These are phyloP conservation scores for Diaporthe citriasiana DNA, from an alignment of 2,329 filamentous ascomycete genomes.

Conservation along the genomic window DNA sequence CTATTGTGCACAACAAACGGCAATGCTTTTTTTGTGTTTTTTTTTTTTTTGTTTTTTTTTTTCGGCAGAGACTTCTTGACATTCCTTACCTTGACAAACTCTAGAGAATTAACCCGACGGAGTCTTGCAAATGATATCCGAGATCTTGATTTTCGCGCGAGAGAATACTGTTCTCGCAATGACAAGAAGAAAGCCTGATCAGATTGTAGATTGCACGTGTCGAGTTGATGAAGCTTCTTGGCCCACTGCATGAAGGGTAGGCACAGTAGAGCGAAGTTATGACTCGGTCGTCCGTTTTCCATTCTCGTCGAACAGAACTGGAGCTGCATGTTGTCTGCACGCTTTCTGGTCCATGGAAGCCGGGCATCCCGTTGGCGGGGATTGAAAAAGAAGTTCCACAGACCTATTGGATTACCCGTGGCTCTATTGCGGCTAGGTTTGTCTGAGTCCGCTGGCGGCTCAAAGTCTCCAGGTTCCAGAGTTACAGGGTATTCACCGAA, in stretches of 20 bases:
- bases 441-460: accelerated
- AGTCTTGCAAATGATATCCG: slow-evolving; percentile 7
- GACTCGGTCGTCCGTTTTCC: neutral
- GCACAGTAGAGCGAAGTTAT: slow-evolving; percentile 42
- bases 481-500: neutral
- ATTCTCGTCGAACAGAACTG: neutral
- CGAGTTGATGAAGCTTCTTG: slow-evolving; percentile 41
- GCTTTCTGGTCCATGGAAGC: neutral
- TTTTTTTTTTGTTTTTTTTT: no score
- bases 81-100: slow-evolving; percentile 34
- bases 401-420: neutral
- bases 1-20: neutral
- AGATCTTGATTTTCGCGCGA: slow-evolving; percentile 41
- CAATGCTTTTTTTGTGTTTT: no score
- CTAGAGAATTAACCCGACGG: neutral
- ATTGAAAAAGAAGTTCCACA: neutral
- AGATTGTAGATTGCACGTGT: slow-evolving; percentile 44
- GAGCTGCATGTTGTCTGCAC: neutral
- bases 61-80: neutral
- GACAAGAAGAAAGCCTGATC: slow-evolving; percentile 44
- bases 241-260: slow-evolving; percentile 42
- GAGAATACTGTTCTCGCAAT: slow-evolving; percentile 39
- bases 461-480: neutral
- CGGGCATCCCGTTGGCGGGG: neutral
- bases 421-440: neutral